Evolutionary conservation across 2,329 filamentous ascomycete genomes (phyloP).

Genomic region (Zasmidium cellare): DNA sequence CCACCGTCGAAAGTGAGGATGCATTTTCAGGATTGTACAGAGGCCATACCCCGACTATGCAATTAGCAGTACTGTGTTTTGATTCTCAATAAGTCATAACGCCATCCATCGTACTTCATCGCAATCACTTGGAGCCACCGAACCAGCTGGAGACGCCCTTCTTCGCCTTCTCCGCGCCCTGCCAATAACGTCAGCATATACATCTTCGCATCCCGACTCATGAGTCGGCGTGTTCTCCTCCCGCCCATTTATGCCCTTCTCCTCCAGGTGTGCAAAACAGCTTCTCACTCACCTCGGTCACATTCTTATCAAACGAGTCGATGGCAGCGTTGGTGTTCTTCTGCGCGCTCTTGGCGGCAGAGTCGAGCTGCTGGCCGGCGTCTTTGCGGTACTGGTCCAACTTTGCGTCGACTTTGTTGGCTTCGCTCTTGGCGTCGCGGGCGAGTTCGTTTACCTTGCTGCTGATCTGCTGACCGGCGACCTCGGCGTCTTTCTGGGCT

Average conservation of each 20-base stretch:
- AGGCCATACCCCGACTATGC: background rate
- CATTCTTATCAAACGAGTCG: constrained; percentile 79
- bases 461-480: constrained; percentile 50
- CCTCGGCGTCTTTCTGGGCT: constrained; percentile 59
- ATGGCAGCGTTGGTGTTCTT: constrained; percentile 51
- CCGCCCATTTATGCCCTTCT: constrained; percentile 17
- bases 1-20: background rate
- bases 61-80: background rate
- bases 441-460: constrained; percentile 62
- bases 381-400: constrained; percentile 38
- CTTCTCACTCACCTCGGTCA: constrained; percentile 47
- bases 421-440: constrained; percentile 59
- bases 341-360: constrained; percentile 54
- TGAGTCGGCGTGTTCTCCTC: constrained; percentile 9
- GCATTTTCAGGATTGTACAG: background rate
- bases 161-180: constrained; percentile 79
- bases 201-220: background rate
- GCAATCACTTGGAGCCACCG: constrained; percentile 48
- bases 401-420: constrained; percentile 32
- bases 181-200: constrained; percentile 25
- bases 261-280: constrained; percentile 19
- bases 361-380: constrained; percentile 59
- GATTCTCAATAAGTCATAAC: background rate
- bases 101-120: background rate
- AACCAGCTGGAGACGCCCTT: constrained; percentile 84